Conservation (phyloP, 1,284 basidiomycete genomes). For the Cryptococcus jaspeensis region DNA sequence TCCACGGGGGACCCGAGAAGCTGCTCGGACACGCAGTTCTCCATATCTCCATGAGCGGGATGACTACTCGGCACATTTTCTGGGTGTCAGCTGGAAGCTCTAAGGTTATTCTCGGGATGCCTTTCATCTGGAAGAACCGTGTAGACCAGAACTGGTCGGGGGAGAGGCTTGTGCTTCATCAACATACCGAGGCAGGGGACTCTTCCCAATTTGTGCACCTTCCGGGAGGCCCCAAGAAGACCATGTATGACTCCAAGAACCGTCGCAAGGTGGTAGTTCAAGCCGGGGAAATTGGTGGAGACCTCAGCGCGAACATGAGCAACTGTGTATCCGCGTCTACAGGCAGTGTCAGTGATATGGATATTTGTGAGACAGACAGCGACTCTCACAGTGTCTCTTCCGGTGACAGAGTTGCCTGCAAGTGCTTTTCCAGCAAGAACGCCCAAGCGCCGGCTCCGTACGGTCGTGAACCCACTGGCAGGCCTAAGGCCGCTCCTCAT, state of each 20-base stretch:
- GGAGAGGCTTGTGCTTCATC: slow-evolving; percentile 1
- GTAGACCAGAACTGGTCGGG: slow-evolving; percentile 8
- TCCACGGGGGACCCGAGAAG: background rate
- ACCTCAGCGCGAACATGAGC: no score
- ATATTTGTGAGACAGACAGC: no score
- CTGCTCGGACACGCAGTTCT: background rate
- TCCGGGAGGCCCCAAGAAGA: background rate
- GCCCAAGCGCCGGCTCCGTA: no score
- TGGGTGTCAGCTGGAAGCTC: slow-evolving; percentile 4
- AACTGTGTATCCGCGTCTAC: no score
- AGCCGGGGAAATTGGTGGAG: no score
- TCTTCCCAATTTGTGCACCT: slow-evolving; percentile 2
- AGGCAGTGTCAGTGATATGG: no score
- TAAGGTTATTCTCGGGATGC: slow-evolving; percentile 13
- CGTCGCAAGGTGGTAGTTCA: background rate
- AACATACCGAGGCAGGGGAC: background rate
- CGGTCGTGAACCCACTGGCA: no score
- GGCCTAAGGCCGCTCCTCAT: no score
- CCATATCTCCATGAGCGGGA: background rate
- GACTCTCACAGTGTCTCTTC: no score
- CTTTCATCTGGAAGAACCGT: slow-evolving; percentile 2
- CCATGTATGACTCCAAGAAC: background rate
- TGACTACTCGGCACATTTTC: slow-evolving; percentile 5
- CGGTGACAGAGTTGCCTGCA: no score
- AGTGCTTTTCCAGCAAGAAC: no score